Conservation (phyloP, 352 stramenopile genomes). For the Pythium diclinum region DNA sequence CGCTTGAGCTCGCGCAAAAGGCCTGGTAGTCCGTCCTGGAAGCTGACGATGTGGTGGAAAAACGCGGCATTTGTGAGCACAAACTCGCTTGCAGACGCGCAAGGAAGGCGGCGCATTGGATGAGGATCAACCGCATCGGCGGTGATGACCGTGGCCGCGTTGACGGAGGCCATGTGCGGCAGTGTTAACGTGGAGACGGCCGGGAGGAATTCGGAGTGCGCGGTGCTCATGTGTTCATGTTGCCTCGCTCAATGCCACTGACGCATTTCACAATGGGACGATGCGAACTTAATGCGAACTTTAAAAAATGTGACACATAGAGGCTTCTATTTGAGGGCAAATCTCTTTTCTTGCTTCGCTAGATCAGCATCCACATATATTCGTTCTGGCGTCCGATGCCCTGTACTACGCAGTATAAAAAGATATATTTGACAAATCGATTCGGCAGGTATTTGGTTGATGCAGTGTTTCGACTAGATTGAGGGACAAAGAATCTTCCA, state of each 20-base stretch:
- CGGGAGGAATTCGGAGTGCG: no score
- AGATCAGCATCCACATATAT: no score
- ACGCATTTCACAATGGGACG: neutral
- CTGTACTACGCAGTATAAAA: no score
- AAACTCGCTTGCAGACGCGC: neutral
- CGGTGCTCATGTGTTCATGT: neutral
- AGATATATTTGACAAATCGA: no score
- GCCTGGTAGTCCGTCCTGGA: neutral
- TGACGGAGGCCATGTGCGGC: no score
- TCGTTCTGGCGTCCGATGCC: no score
- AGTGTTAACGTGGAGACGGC: neutral
- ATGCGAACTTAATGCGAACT: neutral
- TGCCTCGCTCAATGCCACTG: neutral
- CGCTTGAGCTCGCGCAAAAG: constrained; percentile 2
- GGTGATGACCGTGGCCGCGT: no score
- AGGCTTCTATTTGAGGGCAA: no score
- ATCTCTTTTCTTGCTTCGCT: no score
- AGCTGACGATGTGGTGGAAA: constrained; percentile 1
- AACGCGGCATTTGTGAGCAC: constrained; percentile 1
- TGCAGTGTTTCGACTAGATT: no score
- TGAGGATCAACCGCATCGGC: neutral
- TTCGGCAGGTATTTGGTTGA: no score
- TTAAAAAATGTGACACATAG: neutral
- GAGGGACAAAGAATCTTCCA: no score
- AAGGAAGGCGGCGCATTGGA: neutral